Evolutionary conservation across 305 asterid species (phyloP), one percentile per base, ranked within the genome.

Genomic region (Fraxinus xanthoxyloides): DNA sequence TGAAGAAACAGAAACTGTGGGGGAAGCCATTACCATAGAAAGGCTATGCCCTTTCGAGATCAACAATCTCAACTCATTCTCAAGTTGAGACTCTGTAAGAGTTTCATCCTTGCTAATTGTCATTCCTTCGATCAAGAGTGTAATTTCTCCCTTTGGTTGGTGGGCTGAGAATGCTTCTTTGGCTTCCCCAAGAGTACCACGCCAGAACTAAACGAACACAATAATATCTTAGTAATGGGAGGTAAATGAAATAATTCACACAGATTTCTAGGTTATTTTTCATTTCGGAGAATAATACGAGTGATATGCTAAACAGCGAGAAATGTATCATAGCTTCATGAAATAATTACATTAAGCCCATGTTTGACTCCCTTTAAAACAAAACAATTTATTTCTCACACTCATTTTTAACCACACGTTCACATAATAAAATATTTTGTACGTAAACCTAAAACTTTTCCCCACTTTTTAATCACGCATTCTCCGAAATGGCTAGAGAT

Each of bases 91-190:
- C 75, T 93, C 97, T 0, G 97, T 82, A 36, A 91, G 92, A 65
- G 85, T 67, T 86, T 92, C 93, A 38, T 84, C 97, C 69, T 76
- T 85, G 40, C 81, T 74, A 61, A 76, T 79, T 13, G 85, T 8
- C 81, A 86, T 88, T 70, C 98, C 98, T 88, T 94, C 97, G 70
- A 95, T 85, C 86, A 95, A 85, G 77, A 95, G 85, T 23, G 97
- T 95, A 77, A 94, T 94, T 89, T 95, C 98, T 72, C 98, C 98
- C 91, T 91, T 94, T 1, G 94, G 95, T 80, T 90, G 98, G 85
- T 85, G 95, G 35, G 81, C 67, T 43, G 90, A 82, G 89, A 89
- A 95, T 19, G 84, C 92, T 87, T 89, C 94, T 85, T 83, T 88
- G 80, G 97, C 98, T 17, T 51, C 63, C 78, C 75, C 91, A 10